Evolutionary conservation across 2,329 filamentous ascomycete species (phyloP), one percentile per base, ranked within the genome.

Genomic region (Dactylonectria macrodidyma): DNA sequence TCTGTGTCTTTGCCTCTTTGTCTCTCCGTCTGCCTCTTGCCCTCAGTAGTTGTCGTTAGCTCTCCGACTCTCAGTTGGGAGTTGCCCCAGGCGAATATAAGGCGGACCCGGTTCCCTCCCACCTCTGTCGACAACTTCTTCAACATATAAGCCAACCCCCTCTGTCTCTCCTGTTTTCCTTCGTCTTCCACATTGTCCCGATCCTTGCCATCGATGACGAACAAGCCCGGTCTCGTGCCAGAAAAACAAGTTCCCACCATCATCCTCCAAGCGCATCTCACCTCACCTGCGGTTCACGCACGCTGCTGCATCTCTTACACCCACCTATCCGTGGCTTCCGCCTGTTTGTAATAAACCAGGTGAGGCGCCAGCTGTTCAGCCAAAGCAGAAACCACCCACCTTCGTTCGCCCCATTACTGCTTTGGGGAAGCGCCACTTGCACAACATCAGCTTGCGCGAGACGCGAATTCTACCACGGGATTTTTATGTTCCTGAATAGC

Each of bases 221-320:
- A 55, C 48, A 48, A 52, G 16, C 47, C 46, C 62, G 51, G 68
- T 74, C 68, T 68, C 68, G 68, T 74, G 73, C 62, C 68, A 64
- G 26, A 30, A 30, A 30, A 47, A 70, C 58, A 56, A 67, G 56
- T 57, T 58, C 55, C 52, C 65, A 65, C 66, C 68, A 46, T 60
- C 59, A 50, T 51, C 55, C 58, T 51, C 55, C 58, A 66, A 51
- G 38, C 55, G 56, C 48, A 62, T 68, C 62, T 65, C 58, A 71
- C 61, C 62, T 69, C 62, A 66, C 30, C 34, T 52, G 50, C 48
- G 48, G 48, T 52, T 34, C 41, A 44, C 41, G 41, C 41, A 44
- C 41, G 54, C 47, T 8, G 55, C 44, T 19, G 51, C 36, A 34
- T 46, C 58, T 71, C 71, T 65, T 65, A 65, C 68, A 65, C 19